phyloP scores from a whole-genome alignment of 148 eudicot species.

The Linanthus parryae region DNA sequence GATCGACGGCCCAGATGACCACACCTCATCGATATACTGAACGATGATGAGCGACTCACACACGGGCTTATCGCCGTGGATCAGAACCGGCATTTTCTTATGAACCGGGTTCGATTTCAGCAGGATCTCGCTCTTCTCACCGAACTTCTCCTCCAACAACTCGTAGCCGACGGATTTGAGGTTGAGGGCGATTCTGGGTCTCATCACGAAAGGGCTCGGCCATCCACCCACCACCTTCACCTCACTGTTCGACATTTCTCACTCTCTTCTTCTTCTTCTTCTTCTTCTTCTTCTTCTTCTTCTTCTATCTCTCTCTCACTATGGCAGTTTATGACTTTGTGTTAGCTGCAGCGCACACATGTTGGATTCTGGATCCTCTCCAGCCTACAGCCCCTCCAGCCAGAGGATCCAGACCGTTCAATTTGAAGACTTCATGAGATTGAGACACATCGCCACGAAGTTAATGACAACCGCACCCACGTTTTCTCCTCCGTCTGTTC shows the following conservation, averaged over 20 bases:
- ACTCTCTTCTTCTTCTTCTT: too few relatives aligned
- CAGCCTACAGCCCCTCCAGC: too few relatives aligned
- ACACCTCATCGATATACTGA: slow-evolving; percentile 56
- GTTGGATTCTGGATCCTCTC: too few relatives aligned
- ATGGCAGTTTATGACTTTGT: too few relatives aligned
- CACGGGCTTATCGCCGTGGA: slow-evolving; percentile 45
- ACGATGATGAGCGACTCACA: slow-evolving; percentile 68
- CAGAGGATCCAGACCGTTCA: too few relatives aligned
- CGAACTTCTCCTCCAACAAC: slow-evolving; percentile 11
- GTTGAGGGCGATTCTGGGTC: slow-evolving; percentile 23
- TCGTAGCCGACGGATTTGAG: slow-evolving; percentile 19
- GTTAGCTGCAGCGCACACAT: too few relatives aligned
- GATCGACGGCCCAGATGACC: slow-evolving; percentile 36
- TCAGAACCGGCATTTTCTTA: slow-evolving; percentile 66
- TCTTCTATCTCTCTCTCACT: too few relatives aligned
- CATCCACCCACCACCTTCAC: slow-evolving; percentile 16
- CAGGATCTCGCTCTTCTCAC: slow-evolving; percentile 45
- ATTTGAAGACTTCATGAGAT: too few relatives aligned
- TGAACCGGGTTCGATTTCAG: slow-evolving; percentile 62
- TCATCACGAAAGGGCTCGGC: slow-evolving; percentile 19
- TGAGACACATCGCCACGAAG: too few relatives aligned
- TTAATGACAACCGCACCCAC: too few relatives aligned
- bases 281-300: too few relatives aligned
- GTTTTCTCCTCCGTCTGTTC: too few relatives aligned
- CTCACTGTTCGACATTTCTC: slow-evolving; percentile 3